Conservation (phyloP, 106 monocot genomes). For the Acanthochlamys bracteata region DNA sequence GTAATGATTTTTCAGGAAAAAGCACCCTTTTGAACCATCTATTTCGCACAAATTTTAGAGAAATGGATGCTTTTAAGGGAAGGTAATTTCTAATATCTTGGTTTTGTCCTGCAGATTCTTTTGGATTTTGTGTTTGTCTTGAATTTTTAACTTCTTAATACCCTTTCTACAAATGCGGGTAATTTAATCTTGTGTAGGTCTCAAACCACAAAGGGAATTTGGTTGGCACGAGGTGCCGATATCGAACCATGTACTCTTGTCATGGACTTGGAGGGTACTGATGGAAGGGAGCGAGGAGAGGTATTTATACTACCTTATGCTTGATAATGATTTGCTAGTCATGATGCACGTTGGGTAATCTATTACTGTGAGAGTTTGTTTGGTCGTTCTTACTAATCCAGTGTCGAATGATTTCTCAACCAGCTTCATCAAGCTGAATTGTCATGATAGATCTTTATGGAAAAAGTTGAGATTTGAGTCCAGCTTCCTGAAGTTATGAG, state of each 20-base stretch:
- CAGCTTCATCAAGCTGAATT: too few relatives aligned
- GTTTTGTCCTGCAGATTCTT: background rate
- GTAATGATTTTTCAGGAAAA: slow-evolving; percentile 48
- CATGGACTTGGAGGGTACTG: slow-evolving; percentile 96
- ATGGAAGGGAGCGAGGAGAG: slow-evolving; percentile 96
- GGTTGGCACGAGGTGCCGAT: slow-evolving; percentile 63
- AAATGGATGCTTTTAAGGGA: slow-evolving; percentile 90
- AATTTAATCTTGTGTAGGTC: slow-evolving; percentile 37
- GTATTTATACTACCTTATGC: slow-evolving; percentile 18
- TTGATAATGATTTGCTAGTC: too few relatives aligned
- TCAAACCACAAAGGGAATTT: slow-evolving; percentile 94
- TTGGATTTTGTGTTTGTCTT: background rate
- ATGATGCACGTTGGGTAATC: too few relatives aligned
- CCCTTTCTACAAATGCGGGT: background rate
- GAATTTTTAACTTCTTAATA: background rate
- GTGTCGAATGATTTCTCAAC: too few relatives aligned
- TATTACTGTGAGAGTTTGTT: too few relatives aligned
- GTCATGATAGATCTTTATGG: too few relatives aligned
- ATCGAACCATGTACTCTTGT: slow-evolving; percentile 92
- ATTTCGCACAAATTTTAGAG: slow-evolving; percentile 77
- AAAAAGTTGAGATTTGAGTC: too few relatives aligned
- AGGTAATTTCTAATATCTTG: slow-evolving; percentile 37
- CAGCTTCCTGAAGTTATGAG: background rate
- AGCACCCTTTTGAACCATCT: slow-evolving; percentile 96
- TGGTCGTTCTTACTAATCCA: too few relatives aligned